Conservation (phyloP, 1,284 basidiomycete species). For the Porphyrellus sp. region DNA sequence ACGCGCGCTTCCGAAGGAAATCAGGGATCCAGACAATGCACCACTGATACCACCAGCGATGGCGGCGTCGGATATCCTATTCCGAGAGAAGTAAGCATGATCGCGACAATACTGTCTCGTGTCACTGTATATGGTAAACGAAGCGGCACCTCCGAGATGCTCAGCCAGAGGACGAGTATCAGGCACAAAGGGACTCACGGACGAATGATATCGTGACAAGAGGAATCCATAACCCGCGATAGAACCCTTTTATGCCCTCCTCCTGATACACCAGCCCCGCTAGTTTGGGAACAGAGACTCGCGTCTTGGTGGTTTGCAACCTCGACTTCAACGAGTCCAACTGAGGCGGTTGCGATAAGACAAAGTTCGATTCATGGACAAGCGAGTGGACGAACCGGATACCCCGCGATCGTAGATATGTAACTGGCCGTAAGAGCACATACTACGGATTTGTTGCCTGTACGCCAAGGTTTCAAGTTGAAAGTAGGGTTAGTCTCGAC, state of each 20-base stretch:
- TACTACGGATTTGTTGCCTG: slow-evolving; percentile 78
- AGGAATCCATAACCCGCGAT: slow-evolving; percentile 88
- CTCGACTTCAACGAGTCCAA: slow-evolving; percentile 91
- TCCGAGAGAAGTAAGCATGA: slow-evolving; percentile 53
- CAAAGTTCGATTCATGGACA: slow-evolving; percentile 13
- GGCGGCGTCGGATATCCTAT: slow-evolving; percentile 67
- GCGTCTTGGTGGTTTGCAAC: slow-evolving; percentile 80
- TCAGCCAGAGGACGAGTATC: slow-evolving; percentile 11
- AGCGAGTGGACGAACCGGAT: slow-evolving; percentile 54
- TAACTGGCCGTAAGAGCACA: slow-evolving; percentile 81
- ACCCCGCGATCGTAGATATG: slow-evolving; percentile 79
- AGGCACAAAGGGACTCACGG: slow-evolving; percentile 51
- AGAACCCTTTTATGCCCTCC: slow-evolving; percentile 91
- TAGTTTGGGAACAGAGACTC: slow-evolving; percentile 70
- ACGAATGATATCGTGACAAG: slow-evolving; percentile 96
- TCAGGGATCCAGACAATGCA: slow-evolving; percentile 78
- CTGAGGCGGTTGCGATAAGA: slow-evolving; percentile 32
- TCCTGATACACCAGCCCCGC: slow-evolving; percentile 78
- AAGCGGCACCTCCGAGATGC: slow-evolving; percentile 63
- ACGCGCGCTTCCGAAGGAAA: slow-evolving; percentile 83
- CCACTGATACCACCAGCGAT: slow-evolving; percentile 75
- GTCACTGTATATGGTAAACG: slow-evolving; percentile 90
- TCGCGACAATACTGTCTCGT: slow-evolving; percentile 81
- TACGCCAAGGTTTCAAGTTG: slow-evolving; percentile 3
- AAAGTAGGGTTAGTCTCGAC: slow-evolving; percentile 6